Evolutionary conservation across 148 eudicot genomes (phyloP), one percentile per base, ranked within the genome.

Genomic region (Heliamphora exappendiculata): DNA sequence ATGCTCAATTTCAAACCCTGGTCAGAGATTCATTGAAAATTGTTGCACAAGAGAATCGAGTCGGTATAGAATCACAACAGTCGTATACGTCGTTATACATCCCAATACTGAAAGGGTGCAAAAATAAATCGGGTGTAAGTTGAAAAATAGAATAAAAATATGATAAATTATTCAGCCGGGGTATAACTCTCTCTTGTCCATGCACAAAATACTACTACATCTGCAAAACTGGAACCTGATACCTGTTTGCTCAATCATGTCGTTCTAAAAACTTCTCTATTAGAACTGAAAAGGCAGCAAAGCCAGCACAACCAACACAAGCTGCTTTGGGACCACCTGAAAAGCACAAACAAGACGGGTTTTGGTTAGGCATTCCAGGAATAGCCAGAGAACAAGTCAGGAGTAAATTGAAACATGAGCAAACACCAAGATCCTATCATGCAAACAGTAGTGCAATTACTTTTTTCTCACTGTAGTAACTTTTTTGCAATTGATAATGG

Each of bases 241-340:
- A 41, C 57, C 33, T 55, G 53, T 68, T 62, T 65, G 62, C 49
- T 91, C 88, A 91, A 60, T 83, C 86, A 58, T 90, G 85, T 65
- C 93, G 84, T 53, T 91, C 97, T 77, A 91, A 53, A 76, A 92
- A 80, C 76, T 90, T 92, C 87, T 94, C 98, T 71, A 94, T 89
- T 75, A 81, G 67, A 58, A 88, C 95, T 3, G 98, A 94, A 83
- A 94, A 94, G 81, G 98, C 79, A 78, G 98, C 97, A 78, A 92
- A 94, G 63, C 98, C 98, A 73, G 93, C 97, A 73, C 97, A 94
- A 0, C 97, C 98, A 47, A 67, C 60, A 82, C 98, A 94, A 71
- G 98, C 97, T 22, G 97, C 97, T 83, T 89, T 84, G 8, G 96
- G 97, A 53, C 98, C 98, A 78, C 89, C 97, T 94, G 79, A 72